Percentiles rank a stretch among this genome's conserved stretches.
These are phyloP conservation scores for Torulaspora microellipsoides DNA, from an alignment of 805 yeast species.

Conservation along the genomic window DNA sequence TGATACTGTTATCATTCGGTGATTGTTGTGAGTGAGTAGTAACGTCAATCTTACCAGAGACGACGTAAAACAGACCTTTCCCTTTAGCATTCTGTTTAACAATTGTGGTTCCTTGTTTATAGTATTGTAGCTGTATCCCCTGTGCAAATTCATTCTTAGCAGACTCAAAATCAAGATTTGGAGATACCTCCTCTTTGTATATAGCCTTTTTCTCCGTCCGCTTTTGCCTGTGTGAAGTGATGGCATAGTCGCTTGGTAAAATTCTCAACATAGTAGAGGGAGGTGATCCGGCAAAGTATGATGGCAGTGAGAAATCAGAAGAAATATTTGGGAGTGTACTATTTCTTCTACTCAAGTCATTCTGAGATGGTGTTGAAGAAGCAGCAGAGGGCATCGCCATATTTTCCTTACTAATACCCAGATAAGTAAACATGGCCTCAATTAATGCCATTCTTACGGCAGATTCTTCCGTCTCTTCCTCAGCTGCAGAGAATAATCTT, in stretches of 20 bases:
- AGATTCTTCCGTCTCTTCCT: conserved; percentile 69
- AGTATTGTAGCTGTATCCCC: conserved; percentile 50
- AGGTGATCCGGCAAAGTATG: conserved; percentile 12
- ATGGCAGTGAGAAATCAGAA: conserved; percentile 17
- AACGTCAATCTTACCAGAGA: conserved; percentile 74
- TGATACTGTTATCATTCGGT: not conserved
- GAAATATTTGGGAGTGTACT: conserved; percentile 9
- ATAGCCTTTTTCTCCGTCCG: conserved; percentile 12
- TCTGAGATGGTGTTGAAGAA: conserved; percentile 2
- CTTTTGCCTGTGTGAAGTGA: conserved; percentile 16
- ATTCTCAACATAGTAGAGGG: conserved; percentile 22
- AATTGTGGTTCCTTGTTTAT: conserved; percentile 50
- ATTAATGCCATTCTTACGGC: conserved; percentile 59
- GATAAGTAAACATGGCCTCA: conserved; percentile 61
- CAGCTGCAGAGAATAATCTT: conserved; percentile 45
- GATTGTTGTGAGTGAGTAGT: conserved; percentile 10
- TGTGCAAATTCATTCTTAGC: conserved; percentile 58
- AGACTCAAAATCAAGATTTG: conserved; percentile 41
- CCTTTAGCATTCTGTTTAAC: conserved; percentile 61
- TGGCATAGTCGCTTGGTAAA: conserved; percentile 25
- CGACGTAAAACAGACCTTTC: conserved; percentile 74
- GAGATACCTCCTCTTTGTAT: conserved; percentile 24
- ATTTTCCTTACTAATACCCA: conserved; percentile 54
- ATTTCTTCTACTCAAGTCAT: conserved; percentile 2
- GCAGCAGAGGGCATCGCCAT: conserved; percentile 18